phyloP scores from a whole-genome alignment of 1,284 basidiomycete species.

The Stygiomarasmius scandens region DNA sequence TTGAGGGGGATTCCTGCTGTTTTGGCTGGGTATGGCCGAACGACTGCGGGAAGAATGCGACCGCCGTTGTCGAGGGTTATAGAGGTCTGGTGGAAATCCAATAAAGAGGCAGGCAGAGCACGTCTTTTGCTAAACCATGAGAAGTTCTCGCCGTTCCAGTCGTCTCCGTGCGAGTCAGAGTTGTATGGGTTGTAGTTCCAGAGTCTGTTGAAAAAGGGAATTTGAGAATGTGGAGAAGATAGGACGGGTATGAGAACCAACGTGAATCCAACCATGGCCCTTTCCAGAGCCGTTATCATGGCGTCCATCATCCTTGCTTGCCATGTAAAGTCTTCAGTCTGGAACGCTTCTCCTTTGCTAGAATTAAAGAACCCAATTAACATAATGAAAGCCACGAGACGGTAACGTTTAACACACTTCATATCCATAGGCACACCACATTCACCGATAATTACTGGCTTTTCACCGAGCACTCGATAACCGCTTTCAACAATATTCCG shows the following conservation, averaged over 20 bases:
- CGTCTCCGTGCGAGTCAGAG: conserved; percentile 77
- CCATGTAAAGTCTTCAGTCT: conserved; percentile 77
- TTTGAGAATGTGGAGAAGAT: too few relatives aligned
- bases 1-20: conserved; percentile 70
- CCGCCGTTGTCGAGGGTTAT: conserved; percentile 78
- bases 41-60: conserved; percentile 76
- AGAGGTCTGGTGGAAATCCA: conserved; percentile 58
- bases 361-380: not conserved
- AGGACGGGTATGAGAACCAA: too few relatives aligned
- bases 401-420: conserved; percentile 60
- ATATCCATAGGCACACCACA: conserved; percentile 94
- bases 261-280: conserved; percentile 79
- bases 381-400: not conserved
- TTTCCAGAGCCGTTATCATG: conserved; percentile 77
- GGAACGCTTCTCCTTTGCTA: conserved; percentile 74
- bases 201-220: conserved; percentile 56
- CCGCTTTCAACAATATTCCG: conserved; percentile 74
- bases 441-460: conserved; percentile 86
- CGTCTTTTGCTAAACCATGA: conserved; percentile 83
- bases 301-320: conserved; percentile 90
- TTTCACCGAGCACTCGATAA: conserved; percentile 72
- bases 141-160: conserved; percentile 97
- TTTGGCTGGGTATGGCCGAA: conserved; percentile 81
- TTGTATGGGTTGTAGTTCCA: conserved; percentile 97
- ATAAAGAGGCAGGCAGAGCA: conserved; percentile 51